Evolutionary conservation across 2,329 filamentous ascomycete species (phyloP).

Genomic region (Trematosphaeria pertusa): DNA sequence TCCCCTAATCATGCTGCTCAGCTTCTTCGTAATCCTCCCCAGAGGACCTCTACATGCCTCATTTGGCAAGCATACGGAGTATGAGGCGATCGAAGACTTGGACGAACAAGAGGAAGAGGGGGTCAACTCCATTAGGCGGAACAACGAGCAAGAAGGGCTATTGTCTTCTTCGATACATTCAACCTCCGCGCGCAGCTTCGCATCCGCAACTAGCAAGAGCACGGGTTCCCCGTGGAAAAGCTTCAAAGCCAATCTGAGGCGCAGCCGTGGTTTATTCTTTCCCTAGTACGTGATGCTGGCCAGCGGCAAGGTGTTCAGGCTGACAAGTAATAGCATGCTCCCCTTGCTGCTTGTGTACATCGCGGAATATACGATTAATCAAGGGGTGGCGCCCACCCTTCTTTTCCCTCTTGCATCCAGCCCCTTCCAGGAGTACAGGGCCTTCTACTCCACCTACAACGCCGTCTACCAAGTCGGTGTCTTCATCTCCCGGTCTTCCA

Average conservation of each 20-base stretch:
- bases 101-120: constrained; percentile 36
- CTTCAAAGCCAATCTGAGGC: constrained; percentile 64
- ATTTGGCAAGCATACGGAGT: constrained; percentile 54
- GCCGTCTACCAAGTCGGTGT: constrained; percentile 95
- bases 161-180: constrained; percentile 44
- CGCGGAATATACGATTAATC: constrained; percentile 97
- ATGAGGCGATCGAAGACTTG: constrained; percentile 60
- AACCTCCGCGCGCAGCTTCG: constrained; percentile 34
- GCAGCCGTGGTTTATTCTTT: constrained; percentile 74
- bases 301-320: not conserved
- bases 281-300: constrained; percentile 61
- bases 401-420: constrained; percentile 80
- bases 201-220: constrained; percentile 19
- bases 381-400: constrained; percentile 87
- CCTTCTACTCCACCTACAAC: constrained; percentile 93
- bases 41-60: constrained; percentile 66
- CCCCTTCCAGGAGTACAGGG: constrained; percentile 81
- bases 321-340: constrained; percentile 68
- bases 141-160: constrained; percentile 44
- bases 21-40: constrained; percentile 85
- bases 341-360: constrained; percentile 92
- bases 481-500: constrained; percentile 91
- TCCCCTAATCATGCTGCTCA: constrained; percentile 80
- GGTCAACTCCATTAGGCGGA: constrained; percentile 5
- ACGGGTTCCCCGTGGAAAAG: constrained; percentile 26